Evolutionary conservation across 345 rosid genomes (phyloP), one percentile per base, ranked within the genome.

Genomic region (Erucastrum elatum): DNA sequence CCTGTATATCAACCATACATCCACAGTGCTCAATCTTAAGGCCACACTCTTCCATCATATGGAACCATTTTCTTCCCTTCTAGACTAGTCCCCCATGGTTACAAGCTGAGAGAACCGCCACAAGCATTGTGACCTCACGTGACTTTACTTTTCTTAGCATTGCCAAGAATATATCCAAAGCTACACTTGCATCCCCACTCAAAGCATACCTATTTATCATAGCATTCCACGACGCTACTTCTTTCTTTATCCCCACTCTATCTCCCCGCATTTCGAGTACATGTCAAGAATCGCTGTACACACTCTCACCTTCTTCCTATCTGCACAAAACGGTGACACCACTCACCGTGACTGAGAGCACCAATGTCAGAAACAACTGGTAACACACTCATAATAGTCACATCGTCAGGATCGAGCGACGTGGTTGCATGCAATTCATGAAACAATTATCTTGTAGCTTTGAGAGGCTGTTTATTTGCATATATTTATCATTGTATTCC

Each of bases 191-290:
- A 81, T 82, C 58, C 33, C 98, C 96, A 77, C 91, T 93, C 29
- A 88, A 74, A 62, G 93, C 98, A 70, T 80, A 84, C 37, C 93
- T 94, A 39, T 85, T 80, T 59, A 91, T 88, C 86, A 91, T 68
- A 70, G 92, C 94, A 75, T 91, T 93, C 98, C 98, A 93, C 67
- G 96, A 82, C 58, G 86, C 85, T 67, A 78, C 21, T 21, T 21
- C 21, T 21, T 21, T 10, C 21, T 80, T 79, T 70, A 84, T 3
- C 93, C 96, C 59, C 77, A 80, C 26, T 66, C 73, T 62, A 87
- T 80, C 77, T 91, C 93, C 21, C 98, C 96, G 25, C 92, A 89
- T 82, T 93, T 91, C 8, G 93, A 89, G 70, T 88, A 91, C 98
- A 93, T 89, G 79, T 91, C 94, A 37, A 93, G 81, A 62, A 93